Evolutionary conservation across 768 basidiomycete species (phyloP).

Genomic region (Russula brevipes): DNA sequence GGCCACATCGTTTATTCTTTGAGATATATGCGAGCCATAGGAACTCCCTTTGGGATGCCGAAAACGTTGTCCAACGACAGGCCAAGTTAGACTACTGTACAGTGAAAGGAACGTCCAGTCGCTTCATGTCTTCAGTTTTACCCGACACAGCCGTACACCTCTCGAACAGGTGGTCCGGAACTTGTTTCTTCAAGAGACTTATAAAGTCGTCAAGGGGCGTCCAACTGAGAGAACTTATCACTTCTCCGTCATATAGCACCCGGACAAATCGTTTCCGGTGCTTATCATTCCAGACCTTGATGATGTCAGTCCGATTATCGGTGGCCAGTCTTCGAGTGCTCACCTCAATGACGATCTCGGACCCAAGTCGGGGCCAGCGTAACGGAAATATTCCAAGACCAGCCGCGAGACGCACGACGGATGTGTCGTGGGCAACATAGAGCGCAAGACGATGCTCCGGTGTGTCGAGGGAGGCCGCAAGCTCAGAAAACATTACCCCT

Average conservation of each 20-base stretch:
- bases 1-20: no score
- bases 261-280: constrained; percentile 34
- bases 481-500: constrained; percentile 45
- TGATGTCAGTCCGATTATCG: neutral
- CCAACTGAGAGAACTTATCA: constrained; percentile 36
- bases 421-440: constrained; percentile 44
- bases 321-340: constrained; percentile 1
- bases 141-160: constrained; percentile 15
- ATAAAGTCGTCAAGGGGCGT: constrained; percentile 34
- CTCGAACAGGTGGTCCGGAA: constrained; percentile 34
- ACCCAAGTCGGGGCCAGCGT: constrained; percentile 45
- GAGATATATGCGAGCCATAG: no score
- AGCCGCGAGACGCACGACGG: constrained; percentile 36
- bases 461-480: constrained; percentile 33
- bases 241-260: constrained; percentile 41
- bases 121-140: neutral
- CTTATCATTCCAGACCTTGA: constrained; percentile 37
- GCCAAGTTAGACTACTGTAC: neutral
- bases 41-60: no score
- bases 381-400: constrained; percentile 35
- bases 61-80: no score
- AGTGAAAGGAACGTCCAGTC: neutral
- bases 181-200: constrained; percentile 30
- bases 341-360: constrained; percentile 43
- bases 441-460: constrained; percentile 36